These are phyloP conservation scores for Arachis stenosperma DNA, from an alignment of 306 rosid species.

Conservation along the genomic window DNA sequence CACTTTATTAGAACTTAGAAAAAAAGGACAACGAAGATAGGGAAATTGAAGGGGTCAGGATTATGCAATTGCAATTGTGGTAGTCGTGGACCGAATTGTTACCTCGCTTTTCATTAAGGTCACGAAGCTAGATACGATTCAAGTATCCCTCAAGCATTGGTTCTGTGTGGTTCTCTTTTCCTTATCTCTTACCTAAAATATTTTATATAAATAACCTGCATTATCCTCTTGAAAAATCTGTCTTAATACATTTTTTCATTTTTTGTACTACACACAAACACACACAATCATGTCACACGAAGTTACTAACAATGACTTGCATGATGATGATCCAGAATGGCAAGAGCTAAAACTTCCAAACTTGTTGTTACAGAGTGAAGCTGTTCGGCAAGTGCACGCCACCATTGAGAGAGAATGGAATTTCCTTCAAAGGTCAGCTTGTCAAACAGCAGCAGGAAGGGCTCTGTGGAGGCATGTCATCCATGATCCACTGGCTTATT, in stretches of 20 bases:
- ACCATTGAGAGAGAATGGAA: constrained; percentile 83
- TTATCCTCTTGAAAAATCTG: constrained; percentile 53
- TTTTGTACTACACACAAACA: constrained; percentile 44
- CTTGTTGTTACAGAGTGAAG: constrained; percentile 54
- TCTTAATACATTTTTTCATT: constrained; percentile 22
- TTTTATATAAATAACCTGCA: constrained; percentile 52
- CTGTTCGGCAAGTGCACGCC: constrained; percentile 68
- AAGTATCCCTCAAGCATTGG: constrained; percentile 58
- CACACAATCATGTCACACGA: constrained; percentile 65
- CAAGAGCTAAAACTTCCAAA: constrained; percentile 82
- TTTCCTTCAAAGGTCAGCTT: constrained; percentile 75
- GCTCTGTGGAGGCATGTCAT: constrained; percentile 92
- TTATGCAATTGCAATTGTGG: constrained; percentile 45
- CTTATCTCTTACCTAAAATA: constrained; percentile 65
- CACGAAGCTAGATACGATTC: constrained; percentile 55
- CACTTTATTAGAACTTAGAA: constrained; percentile 35
- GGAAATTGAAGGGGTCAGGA: constrained; percentile 25
- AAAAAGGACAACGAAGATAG: constrained; percentile 38
- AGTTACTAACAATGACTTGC: constrained; percentile 57
- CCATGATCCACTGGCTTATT: constrained; percentile 77
- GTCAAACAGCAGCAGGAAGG: constrained; percentile 97
- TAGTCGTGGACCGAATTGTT: constrained; percentile 73
- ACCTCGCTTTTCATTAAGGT: constrained; percentile 62
- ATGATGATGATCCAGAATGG: constrained; percentile 57
- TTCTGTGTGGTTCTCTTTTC: constrained; percentile 97